Base-by-base conservation (phyloP, 768 basidiomycete species). In the Panellus pusillus region DNA sequence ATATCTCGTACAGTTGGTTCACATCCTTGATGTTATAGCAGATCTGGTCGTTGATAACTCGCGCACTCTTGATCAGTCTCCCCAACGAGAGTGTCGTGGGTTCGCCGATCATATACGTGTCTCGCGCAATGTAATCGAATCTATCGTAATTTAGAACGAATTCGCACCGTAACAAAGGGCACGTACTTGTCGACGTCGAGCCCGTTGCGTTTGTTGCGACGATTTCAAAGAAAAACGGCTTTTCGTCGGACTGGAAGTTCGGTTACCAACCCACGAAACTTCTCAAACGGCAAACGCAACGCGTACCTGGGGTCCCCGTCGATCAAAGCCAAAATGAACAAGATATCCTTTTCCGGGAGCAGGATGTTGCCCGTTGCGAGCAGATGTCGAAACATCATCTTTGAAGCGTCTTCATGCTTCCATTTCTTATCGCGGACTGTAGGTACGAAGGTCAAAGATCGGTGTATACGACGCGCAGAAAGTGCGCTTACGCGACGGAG, bases 181-280 rank as follows among this genome's bases (percentile, higher is more conserved):
- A 63, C 74, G 55, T 52, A 89, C 89, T 92, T 92, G 75, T 93
- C 91, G 5, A 93, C 91, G 62, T 93, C 91, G 4, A 93, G 74
- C 0, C 91, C 91, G 55, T 92, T 93, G 7, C 82, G 73, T 66
- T 80, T 80, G 69, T 93, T 93, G 0, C 85, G 3, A 93, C 88
- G 46, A 93, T 92, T 49, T 93, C 87, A 62, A 93, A 93, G 2
- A 93, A 68, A 61, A 89, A 93, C 0, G 71, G 67, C 67, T 91
- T 91, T 64, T 86, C 86, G 14, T 72, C 63, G 0, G 61, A 43
- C 75, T 61, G 14, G 1, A 24, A 24, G 6, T 12, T 9, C 15
- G 11, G 18, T 44, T 71, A 51, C n/a, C 24, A 24, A 24, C 6
- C 24, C 46, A 50, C n/a, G 50, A 24, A 6, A 6, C 28, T 20